A percentile compares a stretch with the other conserved stretches of the same genome.
Conservation (phyloP, 164 flowering plant genomes). For the Aristolochia contorta region DNA sequence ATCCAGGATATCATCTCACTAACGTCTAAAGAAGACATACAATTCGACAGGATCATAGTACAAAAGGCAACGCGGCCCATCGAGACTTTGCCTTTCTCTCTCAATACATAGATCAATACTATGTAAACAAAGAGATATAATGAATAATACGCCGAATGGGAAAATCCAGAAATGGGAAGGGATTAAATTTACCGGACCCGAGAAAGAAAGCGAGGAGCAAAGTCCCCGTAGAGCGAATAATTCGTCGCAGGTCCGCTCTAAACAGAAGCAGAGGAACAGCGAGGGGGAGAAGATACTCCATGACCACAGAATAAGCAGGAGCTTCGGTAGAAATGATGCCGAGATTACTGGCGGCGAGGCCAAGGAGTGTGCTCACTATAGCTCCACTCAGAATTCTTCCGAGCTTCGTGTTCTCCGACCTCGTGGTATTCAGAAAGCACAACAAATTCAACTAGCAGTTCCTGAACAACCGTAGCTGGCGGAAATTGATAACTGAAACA, state of each 20-base stretch:
- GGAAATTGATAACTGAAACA: background rate
- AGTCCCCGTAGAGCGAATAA: constrained; percentile 65
- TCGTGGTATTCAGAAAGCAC: constrained; percentile 8
- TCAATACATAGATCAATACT: too few species aligned
- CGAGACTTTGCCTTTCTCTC: too few species aligned
- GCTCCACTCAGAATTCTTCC: constrained; percentile 73
- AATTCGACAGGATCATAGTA: too few species aligned
- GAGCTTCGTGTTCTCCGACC: constrained; percentile 84
- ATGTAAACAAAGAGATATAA: background rate
- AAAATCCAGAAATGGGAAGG: background rate
- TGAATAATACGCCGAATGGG: too few species aligned
- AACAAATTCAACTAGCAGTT: background rate
- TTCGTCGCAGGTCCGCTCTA: constrained; percentile 72
- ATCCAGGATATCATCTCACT: too few species aligned
- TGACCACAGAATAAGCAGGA: constrained; percentile 48
- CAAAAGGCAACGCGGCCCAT: too few species aligned
- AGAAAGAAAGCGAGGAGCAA: constrained; percentile 70
- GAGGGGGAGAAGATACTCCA: constrained; percentile 60
- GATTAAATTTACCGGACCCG: constrained; percentile 48
- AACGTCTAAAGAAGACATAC: too few species aligned
- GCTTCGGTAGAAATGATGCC: constrained; percentile 60
- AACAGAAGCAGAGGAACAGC: constrained; percentile 69
- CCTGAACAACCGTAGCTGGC: background rate
- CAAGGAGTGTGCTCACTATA: constrained; percentile 63
- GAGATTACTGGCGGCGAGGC: constrained; percentile 75